These are phyloP conservation scores for Dryas drummondii DNA, from an alignment of 306 rosid species.

Conservation along the genomic window DNA sequence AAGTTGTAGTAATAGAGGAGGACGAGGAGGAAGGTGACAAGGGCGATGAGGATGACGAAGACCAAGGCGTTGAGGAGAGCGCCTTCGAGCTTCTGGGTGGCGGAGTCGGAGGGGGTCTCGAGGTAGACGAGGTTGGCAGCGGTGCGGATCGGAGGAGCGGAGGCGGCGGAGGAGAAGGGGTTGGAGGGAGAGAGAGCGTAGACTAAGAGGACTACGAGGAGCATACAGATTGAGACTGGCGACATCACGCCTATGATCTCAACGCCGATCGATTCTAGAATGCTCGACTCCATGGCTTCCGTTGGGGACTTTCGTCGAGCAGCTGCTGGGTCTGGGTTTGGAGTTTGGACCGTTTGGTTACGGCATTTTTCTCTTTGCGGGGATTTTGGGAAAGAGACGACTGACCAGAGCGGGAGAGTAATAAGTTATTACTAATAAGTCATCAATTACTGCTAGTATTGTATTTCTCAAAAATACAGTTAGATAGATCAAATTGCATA, in stretches of 20 bases:
- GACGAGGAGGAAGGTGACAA: conserved; percentile 74
- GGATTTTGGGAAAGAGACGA: too few relatives aligned
- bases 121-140: conserved; percentile 91
- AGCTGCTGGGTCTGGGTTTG: conserved; percentile 6
- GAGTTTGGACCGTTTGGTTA: not conserved
- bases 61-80: conserved; percentile 85
- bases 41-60: conserved; percentile 67
- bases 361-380: not conserved
- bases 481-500: too few relatives aligned
- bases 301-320: conserved; percentile 33
- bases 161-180: conserved; percentile 35
- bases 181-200: conserved; percentile 65
- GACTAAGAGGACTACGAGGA: conserved; percentile 77
- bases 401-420: too few relatives aligned
- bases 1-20: conserved; percentile 85
- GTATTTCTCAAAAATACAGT: too few relatives aligned
- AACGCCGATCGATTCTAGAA: conserved; percentile 71
- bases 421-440: too few relatives aligned
- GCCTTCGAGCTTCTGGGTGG: conserved; percentile 79
- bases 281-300: conserved; percentile 66
- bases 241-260: conserved; percentile 93
- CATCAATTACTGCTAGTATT: too few relatives aligned
- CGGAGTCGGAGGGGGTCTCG: conserved; percentile 72
- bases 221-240: conserved; percentile 95
- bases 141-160: conserved; percentile 47